Conservation (phyloP, 805 yeast genomes). For the Priceomyces medius region DNA sequence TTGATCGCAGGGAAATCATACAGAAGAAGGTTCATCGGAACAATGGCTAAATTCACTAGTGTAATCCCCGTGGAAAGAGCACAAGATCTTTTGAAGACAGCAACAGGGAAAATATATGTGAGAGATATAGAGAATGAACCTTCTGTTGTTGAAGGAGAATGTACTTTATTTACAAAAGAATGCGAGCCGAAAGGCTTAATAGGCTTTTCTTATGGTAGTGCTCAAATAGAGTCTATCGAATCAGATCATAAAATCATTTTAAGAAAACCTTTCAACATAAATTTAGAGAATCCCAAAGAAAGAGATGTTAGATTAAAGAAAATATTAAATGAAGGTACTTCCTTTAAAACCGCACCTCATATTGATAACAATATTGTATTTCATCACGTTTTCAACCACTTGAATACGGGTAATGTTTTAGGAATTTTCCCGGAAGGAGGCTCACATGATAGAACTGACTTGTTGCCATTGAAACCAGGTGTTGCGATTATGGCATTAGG, state of each 20-base stretch:
- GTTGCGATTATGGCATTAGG: conserved; percentile 48
- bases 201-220: conserved; percentile 38
- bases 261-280: conserved; percentile 20
- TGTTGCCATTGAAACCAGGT: conserved; percentile 44
- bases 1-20: conserved; percentile 39
- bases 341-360: conserved; percentile 38
- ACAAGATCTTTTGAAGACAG: conserved; percentile 34
- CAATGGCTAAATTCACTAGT: conserved; percentile 28
- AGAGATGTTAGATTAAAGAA: conserved; percentile 13
- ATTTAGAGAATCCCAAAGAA: conserved; percentile 8
- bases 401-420: conserved; percentile 30
- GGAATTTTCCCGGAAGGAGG: conserved; percentile 49
- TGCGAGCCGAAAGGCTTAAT: conserved; percentile 36
- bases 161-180: conserved; percentile 32
- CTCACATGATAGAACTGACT: conserved; percentile 41
- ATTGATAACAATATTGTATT: conserved; percentile 38
- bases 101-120: conserved; percentile 27
- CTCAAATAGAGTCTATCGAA: conserved; percentile 28
- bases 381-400: conserved; percentile 36
- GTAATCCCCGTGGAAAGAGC: conserved; percentile 45
- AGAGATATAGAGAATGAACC: conserved; percentile 16
- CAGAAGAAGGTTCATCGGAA: conserved; percentile 30
- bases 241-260: conserved; percentile 30
- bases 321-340: conserved; percentile 25
- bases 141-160: conserved; percentile 27